Conservation (phyloP, 106 monocot genomes). For the Hemerocallis citrina region DNA sequence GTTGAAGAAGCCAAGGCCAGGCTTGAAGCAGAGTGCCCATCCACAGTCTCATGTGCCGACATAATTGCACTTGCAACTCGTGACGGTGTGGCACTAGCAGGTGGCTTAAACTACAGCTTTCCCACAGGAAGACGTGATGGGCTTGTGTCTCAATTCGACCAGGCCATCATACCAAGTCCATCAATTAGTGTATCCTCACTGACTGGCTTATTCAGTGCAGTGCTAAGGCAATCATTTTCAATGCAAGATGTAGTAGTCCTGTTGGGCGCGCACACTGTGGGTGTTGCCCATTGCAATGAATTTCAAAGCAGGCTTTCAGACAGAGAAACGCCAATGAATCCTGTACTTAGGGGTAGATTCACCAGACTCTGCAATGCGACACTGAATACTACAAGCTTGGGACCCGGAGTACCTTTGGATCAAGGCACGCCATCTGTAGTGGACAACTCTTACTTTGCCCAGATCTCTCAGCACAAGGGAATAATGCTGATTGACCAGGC, state of each 20-base stretch:
- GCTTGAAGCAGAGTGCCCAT: conserved; percentile 22
- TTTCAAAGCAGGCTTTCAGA: conserved; percentile 19
- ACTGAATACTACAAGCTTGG: neutral
- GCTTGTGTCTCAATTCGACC: conserved; percentile 7
- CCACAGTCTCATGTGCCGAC: conserved; percentile 38
- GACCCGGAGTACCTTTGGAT: conserved; percentile 14
- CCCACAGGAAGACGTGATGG: conserved; percentile 32
- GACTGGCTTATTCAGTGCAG: conserved; percentile 5
- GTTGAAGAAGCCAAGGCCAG: conserved; percentile 20
- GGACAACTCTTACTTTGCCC: conserved; percentile 29
- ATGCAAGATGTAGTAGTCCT: conserved; percentile 24
- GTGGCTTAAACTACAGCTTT: conserved; percentile 20
- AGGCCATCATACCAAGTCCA: conserved; percentile 25
- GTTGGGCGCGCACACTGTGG: conserved; percentile 30
- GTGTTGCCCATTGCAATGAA: conserved; percentile 17
- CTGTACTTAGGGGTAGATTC: neutral
- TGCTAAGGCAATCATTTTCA: conserved; percentile 9
- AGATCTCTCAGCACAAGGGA: conserved; percentile 12
- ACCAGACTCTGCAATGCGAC: neutral
- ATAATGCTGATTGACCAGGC: conserved; percentile 32
- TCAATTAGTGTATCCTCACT: conserved; percentile 2
- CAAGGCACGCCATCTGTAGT: conserved; percentile 17
- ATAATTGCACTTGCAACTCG: conserved; percentile 25
- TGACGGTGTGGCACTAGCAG: conserved; percentile 23
- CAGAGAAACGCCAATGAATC: conserved; percentile 20